Percentiles rank a stretch among this genome's conserved stretches.
Conservation (phyloP, 164 flowering plant species). For the Nymphaea colorata region DNA sequence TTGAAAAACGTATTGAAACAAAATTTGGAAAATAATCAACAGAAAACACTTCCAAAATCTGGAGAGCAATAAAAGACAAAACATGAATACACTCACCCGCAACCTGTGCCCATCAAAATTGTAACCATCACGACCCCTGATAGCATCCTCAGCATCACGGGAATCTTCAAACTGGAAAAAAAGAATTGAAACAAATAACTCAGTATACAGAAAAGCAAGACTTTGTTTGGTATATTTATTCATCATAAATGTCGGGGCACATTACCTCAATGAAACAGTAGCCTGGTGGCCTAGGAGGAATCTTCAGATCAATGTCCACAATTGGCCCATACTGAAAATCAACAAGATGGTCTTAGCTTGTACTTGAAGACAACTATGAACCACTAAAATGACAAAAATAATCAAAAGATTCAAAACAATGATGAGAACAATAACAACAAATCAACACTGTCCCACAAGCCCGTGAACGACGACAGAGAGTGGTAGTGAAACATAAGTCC, state of each 20-base stretch:
- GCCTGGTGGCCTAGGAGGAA: slow-evolving; percentile 90
- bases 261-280: slow-evolving; percentile 81
- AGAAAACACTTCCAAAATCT: neutral
- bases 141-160: slow-evolving; percentile 97
- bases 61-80: neutral
- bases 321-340: slow-evolving; percentile 68
- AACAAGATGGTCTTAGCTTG: neutral
- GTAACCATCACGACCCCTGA: slow-evolving; percentile 97
- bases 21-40: slow-evolving; percentile 5
- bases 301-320: slow-evolving; percentile 66
- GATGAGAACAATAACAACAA: neutral
- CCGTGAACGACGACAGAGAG: neutral
- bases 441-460: neutral
- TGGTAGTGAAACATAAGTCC: neutral
- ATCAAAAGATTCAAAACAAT: neutral
- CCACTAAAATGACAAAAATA: neutral
- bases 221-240: neutral
- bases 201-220: neutral
- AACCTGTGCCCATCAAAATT: slow-evolving; percentile 84
- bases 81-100: slow-evolving; percentile 38
- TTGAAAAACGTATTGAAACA: slow-evolving; percentile 99
- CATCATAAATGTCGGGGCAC: neutral
- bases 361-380: no score
- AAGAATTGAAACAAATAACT: neutral
- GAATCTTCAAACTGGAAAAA: slow-evolving; percentile 73